Evolutionary conservation across 129 eudicot genomes (phyloP).

Genomic region (Calendula officinalis): DNA sequence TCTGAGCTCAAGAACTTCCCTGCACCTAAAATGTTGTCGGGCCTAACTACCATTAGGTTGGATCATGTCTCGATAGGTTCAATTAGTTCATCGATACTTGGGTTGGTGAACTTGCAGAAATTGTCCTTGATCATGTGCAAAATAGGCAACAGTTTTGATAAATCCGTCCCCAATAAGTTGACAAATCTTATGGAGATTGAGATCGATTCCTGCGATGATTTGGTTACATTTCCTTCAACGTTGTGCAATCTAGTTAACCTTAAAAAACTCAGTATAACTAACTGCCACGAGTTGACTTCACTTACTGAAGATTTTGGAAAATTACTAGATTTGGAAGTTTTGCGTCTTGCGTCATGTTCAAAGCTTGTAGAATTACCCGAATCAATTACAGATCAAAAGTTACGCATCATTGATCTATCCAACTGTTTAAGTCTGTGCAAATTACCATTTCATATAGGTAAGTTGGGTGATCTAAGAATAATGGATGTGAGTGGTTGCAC

Average conservation of each 20-base stretch:
- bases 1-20: conserved; percentile 32
- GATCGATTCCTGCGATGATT: conserved; percentile 40
- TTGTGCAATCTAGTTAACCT: conserved; percentile 21
- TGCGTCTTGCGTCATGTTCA: conserved; percentile 31
- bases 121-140: conserved; percentile 41
- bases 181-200: conserved; percentile 37
- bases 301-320: conserved; percentile 29
- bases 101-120: conserved; percentile 34
- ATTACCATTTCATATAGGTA: conserved; percentile 11
- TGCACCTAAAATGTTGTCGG: conserved; percentile 10
- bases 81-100: conserved; percentile 7
- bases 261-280: conserved; percentile 30
- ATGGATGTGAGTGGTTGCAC: conserved; percentile 21
- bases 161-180: conserved; percentile 21
- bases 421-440: conserved; percentile 23
- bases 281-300: conserved; percentile 29
- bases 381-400: conserved; percentile 17
- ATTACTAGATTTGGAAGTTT: conserved; percentile 22
- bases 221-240: conserved; percentile 21
- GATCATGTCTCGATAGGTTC: conserved; percentile 38
- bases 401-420: conserved; percentile 33
- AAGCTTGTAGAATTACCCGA: conserved; percentile 32
- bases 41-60: conserved; percentile 35
- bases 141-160: conserved; percentile 19
- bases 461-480: conserved; percentile 11